Conservation (phyloP, 2,329 filamentous ascomycete species). For the Phaeosphaeriaceae sp. region DNA sequence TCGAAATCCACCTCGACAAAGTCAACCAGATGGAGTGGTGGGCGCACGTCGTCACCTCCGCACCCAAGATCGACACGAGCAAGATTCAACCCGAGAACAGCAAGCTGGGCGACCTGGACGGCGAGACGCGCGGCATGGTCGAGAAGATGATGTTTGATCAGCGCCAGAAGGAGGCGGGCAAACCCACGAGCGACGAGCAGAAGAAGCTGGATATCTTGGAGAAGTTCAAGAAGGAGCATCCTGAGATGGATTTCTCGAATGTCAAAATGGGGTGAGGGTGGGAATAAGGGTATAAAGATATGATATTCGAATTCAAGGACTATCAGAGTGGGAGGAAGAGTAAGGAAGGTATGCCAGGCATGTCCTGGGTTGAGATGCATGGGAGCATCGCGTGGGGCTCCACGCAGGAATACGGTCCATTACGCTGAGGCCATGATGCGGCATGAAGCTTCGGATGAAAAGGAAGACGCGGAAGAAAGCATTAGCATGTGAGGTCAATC, state of each 20-base stretch:
- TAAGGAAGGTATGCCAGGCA: not conserved
- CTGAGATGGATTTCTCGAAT: slow-evolving; percentile 73
- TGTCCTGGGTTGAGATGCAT: too few species aligned
- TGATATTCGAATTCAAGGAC: not conserved
- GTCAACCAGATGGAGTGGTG: slow-evolving; percentile 98
- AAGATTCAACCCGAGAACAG: slow-evolving; percentile 95
- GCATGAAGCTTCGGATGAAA: too few species aligned
- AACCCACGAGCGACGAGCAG: slow-evolving; percentile 91
- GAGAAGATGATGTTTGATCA: slow-evolving; percentile 99
- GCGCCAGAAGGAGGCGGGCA: slow-evolving; percentile 90
- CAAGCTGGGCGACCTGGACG: slow-evolving; percentile 90
- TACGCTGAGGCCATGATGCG: too few species aligned
- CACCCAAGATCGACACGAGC: slow-evolving; percentile 90
- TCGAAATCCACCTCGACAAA: slow-evolving; percentile 93
- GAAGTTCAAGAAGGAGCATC: slow-evolving; percentile 83
- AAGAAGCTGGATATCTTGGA: slow-evolving; percentile 92
- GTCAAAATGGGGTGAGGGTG: slow-evolving; percentile 62
- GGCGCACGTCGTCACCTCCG: slow-evolving; percentile 85
- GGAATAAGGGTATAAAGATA: not conserved
- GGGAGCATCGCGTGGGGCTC: too few species aligned
- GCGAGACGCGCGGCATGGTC: slow-evolving; percentile 94
- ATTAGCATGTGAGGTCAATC: too few species aligned
- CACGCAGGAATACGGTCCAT: too few species aligned
- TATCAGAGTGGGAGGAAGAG: not conserved
- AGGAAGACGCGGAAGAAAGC: too few species aligned